These are phyloP conservation scores for Penicillium goetzii DNA, from an alignment of 495 filamentous ascomycete species.

Conservation along the genomic window DNA sequence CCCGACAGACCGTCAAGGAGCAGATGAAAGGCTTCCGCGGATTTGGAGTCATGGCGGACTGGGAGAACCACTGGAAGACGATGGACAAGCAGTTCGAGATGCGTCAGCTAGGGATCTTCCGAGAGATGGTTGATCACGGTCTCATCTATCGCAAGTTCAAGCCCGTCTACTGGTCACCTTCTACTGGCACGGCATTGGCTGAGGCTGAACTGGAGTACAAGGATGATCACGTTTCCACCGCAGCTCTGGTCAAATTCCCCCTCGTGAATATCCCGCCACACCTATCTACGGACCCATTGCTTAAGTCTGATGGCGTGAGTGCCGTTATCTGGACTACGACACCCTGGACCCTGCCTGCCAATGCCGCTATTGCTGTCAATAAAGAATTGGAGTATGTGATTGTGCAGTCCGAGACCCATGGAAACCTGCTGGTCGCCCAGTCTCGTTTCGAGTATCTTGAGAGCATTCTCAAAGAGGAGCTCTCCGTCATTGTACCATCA, in stretches of 20 bases:
- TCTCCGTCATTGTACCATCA: slow-evolving; percentile 55
- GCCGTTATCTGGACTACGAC: slow-evolving; percentile 97
- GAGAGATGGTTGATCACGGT: slow-evolving; percentile 79
- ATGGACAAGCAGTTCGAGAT: slow-evolving; percentile 90
- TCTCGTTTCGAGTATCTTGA: slow-evolving; percentile 62
- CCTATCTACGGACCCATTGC: slow-evolving; percentile 43
- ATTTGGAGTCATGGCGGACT: slow-evolving; percentile 93
- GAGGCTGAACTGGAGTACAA: slow-evolving; percentile 97
- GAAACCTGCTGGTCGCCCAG: slow-evolving; percentile 67
- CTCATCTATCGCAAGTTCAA: slow-evolving; percentile 87
- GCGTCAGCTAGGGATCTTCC: slow-evolving; percentile 82
- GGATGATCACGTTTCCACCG: slow-evolving; percentile 76
- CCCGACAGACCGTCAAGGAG: slow-evolving; percentile 69
- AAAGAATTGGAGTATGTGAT: slow-evolving; percentile 73
- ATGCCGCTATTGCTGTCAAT: slow-evolving; percentile 82
- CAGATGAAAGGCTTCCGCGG: slow-evolving; percentile 83
- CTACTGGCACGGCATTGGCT: slow-evolving; percentile 85
- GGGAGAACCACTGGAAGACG: slow-evolving; percentile 88
- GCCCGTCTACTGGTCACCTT: slow-evolving; percentile 96
- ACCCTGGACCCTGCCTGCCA: slow-evolving; percentile 95
- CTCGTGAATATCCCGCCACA: slow-evolving; percentile 56
- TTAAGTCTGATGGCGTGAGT: slow-evolving; percentile 52
- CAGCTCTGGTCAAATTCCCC: slow-evolving; percentile 82
- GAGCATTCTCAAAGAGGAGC: slow-evolving; percentile 44
- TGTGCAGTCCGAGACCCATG: slow-evolving; percentile 56